Conservation (phyloP, 1,284 basidiomycete species). For the Trichosporon asahii region DNA sequence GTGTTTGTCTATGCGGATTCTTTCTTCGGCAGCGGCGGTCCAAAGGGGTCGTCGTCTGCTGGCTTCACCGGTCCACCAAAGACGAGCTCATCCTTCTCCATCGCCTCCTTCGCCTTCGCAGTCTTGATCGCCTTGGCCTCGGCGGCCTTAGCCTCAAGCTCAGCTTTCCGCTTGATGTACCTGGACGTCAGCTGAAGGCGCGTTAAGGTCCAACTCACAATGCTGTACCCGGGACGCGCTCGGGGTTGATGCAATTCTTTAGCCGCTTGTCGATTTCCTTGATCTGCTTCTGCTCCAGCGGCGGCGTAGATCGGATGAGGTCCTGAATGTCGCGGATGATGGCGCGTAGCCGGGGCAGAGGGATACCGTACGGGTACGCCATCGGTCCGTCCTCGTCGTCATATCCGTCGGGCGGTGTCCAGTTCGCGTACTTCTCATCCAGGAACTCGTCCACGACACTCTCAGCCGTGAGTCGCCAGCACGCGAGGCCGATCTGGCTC, state of each 20-base stretch:
- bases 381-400: background rate
- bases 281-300: slow-evolving; percentile 75
- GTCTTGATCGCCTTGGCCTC: slow-evolving; percentile 41
- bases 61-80: slow-evolving; percentile 31
- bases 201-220: slow-evolving; percentile 53
- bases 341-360: slow-evolving; percentile 44
- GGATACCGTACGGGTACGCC: slow-evolving; percentile 32
- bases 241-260: slow-evolving; percentile 84
- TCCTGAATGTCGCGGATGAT: slow-evolving; percentile 59
- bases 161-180: slow-evolving; percentile 50
- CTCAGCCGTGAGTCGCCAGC: slow-evolving; percentile 64
- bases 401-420: slow-evolving; percentile 11
- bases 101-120: slow-evolving; percentile 26
- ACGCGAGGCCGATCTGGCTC: slow-evolving; percentile 88
- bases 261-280: slow-evolving; percentile 80
- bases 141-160: slow-evolving; percentile 42
- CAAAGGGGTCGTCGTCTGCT: slow-evolving; percentile 9
- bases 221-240: slow-evolving; percentile 81
- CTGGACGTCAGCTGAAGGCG: slow-evolving; percentile 27
- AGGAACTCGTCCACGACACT: slow-evolving; percentile 64
- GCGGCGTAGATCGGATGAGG: slow-evolving; percentile 58
- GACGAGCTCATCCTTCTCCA: slow-evolving; percentile 29
- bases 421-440: slow-evolving; percentile 51
- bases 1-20: background rate
- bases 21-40: background rate